A percentile compares a stretch with the other conserved stretches of the same genome.
Evolutionary conservation across 2,329 filamentous ascomycete genomes (phyloP).

Genomic region (Podosphaera aphanis): DNA sequence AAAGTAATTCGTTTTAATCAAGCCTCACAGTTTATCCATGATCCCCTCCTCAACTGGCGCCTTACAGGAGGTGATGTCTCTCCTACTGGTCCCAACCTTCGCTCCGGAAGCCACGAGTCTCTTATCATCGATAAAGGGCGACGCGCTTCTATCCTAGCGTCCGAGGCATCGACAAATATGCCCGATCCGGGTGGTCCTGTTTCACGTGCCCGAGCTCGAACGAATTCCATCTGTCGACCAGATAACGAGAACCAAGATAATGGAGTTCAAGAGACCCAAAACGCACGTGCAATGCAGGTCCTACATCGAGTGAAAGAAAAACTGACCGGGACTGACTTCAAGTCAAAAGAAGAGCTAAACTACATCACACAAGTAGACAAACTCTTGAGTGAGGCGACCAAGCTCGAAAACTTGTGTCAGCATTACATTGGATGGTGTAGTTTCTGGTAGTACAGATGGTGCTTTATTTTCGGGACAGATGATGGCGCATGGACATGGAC

Average conservation of each 20-base stretch:
- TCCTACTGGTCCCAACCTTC: constrained; percentile 42
- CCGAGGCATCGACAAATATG: constrained; percentile 32
- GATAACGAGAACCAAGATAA: constrained; percentile 12
- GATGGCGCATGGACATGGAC: background rate
- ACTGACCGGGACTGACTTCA: constrained; percentile 81
- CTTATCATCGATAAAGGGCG: constrained; percentile 25
- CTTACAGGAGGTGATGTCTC: constrained; percentile 37
- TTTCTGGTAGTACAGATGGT: constrained; percentile 45
- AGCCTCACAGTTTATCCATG: constrained; percentile 66
- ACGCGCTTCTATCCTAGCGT: constrained; percentile 46
- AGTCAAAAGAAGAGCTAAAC: constrained; percentile 59
- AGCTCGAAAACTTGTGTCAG: constrained; percentile 90
- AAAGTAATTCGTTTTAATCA: background rate
- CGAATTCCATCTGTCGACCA: constrained; percentile 28
- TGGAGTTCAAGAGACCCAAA: constrained; percentile 56
- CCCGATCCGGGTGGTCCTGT: constrained; percentile 23
- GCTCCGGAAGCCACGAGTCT: constrained; percentile 32
- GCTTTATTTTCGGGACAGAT: background rate
- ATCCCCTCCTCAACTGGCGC: constrained; percentile 95
- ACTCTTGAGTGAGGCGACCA: constrained; percentile 83
- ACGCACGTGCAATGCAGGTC: constrained; percentile 78
- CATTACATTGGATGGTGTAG: constrained; percentile 99
- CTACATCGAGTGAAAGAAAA: constrained; percentile 85
- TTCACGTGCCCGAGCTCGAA: constrained; percentile 29
- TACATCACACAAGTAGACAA: constrained; percentile 82